Evolutionary conservation across 768 basidiomycete species (phyloP).

Genomic region (Nidularia sp.): DNA sequence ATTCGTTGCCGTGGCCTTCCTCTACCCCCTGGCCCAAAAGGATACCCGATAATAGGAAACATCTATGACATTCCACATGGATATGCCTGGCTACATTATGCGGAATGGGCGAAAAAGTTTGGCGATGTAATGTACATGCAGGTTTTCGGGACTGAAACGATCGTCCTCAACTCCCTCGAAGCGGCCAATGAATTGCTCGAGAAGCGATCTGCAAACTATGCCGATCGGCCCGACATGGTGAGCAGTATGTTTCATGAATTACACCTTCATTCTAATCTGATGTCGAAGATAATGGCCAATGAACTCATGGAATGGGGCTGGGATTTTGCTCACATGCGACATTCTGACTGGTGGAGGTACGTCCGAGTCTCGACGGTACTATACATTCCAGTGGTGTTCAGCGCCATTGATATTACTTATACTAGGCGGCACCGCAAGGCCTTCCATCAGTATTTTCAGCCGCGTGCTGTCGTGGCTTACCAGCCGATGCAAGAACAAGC

Average conservation of each 20-base stretch:
- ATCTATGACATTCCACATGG: slow-evolving; percentile 21
- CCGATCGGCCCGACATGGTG: slow-evolving; percentile 35
- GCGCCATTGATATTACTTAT: no score
- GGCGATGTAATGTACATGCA: slow-evolving; percentile 24
- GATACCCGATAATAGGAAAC: slow-evolving; percentile 28
- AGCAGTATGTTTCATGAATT: not conserved
- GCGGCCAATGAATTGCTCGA: slow-evolving; percentile 39
- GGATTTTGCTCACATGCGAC: slow-evolving; percentile 26
- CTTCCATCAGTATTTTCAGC: slow-evolving; percentile 33
- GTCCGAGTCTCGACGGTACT: no score
- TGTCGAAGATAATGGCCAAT: slow-evolving; percentile 17
- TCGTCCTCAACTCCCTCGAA: slow-evolving; percentile 36
- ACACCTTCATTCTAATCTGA: not conserved
- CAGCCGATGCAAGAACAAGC: slow-evolving; percentile 17
- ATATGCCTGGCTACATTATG: slow-evolving; percentile 24
- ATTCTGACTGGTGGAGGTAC: slow-evolving; percentile 22
- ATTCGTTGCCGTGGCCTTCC: slow-evolving; percentile 2
- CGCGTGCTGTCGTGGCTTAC: slow-evolving; percentile 19
- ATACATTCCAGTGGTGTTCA: no score
- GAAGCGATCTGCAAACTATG: slow-evolving; percentile 38
- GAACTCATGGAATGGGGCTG: slow-evolving; percentile 26
- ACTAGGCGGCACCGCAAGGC: slow-evolving; percentile 23
- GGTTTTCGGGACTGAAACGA: slow-evolving; percentile 27
- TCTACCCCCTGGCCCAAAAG: slow-evolving; percentile 29
- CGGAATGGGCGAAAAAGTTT: slow-evolving; percentile 23